Evolutionary conservation across 1,284 basidiomycete genomes (phyloP), one percentile per base, ranked within the genome.

Genomic region (Leccinum angustisporum): DNA sequence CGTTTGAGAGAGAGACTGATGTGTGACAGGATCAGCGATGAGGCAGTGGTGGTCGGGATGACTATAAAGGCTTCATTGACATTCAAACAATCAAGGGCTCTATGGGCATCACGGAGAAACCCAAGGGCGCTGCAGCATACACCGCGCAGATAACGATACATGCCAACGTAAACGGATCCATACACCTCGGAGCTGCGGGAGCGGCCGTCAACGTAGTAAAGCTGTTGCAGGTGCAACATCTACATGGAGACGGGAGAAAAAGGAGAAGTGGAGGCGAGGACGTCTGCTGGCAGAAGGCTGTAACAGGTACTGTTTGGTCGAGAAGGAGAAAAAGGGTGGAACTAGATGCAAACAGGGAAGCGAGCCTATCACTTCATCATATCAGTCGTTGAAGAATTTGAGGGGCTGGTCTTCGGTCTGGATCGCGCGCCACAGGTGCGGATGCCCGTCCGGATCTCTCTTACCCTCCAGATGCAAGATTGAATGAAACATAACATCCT

Each of bases 401-500:
- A 91, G 76, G 9, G 86, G 83, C 11, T 78, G 83, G 59, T 83
- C 81, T 31, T 70, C 67, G 1, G 79, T 82, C 66, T 90, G 88
- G 65, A 91, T 81, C 13, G 88, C 90, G 60, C 81, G 77, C 81
- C 83, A 91, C 40, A 79, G 81, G 21, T 78, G 81, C 2, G 86
- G 82, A 27, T 78, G 82, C 3, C 80, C 83, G 54, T 85, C 82
- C 36, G 70, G 77, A 63, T 85, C 78, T 51, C 73, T 75, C 62
- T 81, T 77, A 55, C 83, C 84, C 71, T 91, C 89, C 53, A 90
- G 8, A 83, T 88, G 70, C 21, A 84, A 85, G 50, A 91, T 74
- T 3, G 88, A 90, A 71, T 92, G 90, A 74, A 90, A 90, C 25
- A 67, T 76, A 56, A 91, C 82, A 62, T 90, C 87, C 60, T 85